Percentiles rank a stretch among this genome's conserved stretches.
phyloP scores from a whole-genome alignment of 495 filamentous ascomycete genomes.

The Venustampulla echinocandica region DNA sequence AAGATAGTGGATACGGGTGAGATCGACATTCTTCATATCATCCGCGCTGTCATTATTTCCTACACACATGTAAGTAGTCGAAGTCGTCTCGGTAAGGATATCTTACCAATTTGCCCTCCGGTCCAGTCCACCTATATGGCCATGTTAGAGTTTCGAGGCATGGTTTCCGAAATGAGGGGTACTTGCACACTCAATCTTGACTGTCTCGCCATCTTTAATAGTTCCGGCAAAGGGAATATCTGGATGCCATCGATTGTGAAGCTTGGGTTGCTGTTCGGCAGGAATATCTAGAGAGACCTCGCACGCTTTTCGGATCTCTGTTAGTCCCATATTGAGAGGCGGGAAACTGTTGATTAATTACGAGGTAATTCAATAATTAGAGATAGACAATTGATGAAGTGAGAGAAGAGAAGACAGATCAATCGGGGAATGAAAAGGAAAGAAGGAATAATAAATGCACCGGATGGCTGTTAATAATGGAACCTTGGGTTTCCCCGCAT shows the following conservation, averaged over 20 bases:
- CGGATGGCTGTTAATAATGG: neutral
- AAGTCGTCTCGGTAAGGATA: neutral
- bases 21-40: slow-evolving; percentile 76
- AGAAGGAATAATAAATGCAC: neutral
- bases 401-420: neutral
- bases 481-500: too few species aligned
- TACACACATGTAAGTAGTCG: slow-evolving; percentile 4
- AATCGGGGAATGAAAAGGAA: slow-evolving; percentile 1
- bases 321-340: slow-evolving; percentile 40
- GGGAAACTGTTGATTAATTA: neutral
- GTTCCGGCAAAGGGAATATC: slow-evolving; percentile 70
- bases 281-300: slow-evolving; percentile 65
- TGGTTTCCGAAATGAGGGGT: neutral
- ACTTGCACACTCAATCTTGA: slow-evolving; percentile 79
- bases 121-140: slow-evolving; percentile 59
- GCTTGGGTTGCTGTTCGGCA: slow-evolving; percentile 60
- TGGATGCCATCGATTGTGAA: slow-evolving; percentile 94
- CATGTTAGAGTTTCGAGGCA: neutral
- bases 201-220: slow-evolving; percentile 78
- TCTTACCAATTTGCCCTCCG: slow-evolving; percentile 66
- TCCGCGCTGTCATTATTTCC: slow-evolving; percentile 82
- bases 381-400: neutral
- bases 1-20: slow-evolving; percentile 79
- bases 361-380: neutral
- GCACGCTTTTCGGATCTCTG: slow-evolving; percentile 57